Evolutionary conservation across 2,329 filamentous ascomycete genomes (phyloP), one percentile per base, ranked within the genome.

Genomic region (Dactylellina parvicollis): DNA sequence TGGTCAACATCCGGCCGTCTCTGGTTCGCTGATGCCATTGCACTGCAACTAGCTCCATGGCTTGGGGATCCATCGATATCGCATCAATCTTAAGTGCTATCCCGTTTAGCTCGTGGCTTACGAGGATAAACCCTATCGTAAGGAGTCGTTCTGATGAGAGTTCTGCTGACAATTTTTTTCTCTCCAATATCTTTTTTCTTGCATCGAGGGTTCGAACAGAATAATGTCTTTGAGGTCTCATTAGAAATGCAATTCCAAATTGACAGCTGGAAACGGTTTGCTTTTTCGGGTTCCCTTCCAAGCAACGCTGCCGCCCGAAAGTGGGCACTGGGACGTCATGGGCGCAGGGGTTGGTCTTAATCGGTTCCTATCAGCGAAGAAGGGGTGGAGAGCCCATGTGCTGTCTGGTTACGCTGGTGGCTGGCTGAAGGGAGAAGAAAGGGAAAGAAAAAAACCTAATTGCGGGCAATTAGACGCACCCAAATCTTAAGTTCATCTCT

Each of bases 381-480:
- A 20, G 44, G 46, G 54, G 67, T 72, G 67, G 67, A 38, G 67
- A 64, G 52, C 40, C 56, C 49, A 56, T 62, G 66, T 71, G 66
- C 66, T 71, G 67, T 72, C 67, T 36, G 67, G 67, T 72, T 72
- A 72, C 67, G 67, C 50, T 72, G 67, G 67, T 72, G 67, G 67
- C 67, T 72, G 59, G 59, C 67, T 64, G 67, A 64, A 5, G 30
- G 30, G 5, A 7, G 12, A n/a, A n/a, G n/a, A n/a, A n/a, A n/a
- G n/a, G n/a, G n/a, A n/a, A n/a, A n/a, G n/a, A n/a, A n/a, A 38
- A 54, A 65, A 71, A 72, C 50, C 57, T 57, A 57, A 55, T 64
- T 71, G 56, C 50, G 56, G 56, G 57, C 66, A 64, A 64, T 62
- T 64, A 71, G 66, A 71, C 57, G 66, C 38, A 62, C 59, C 61